These are phyloP conservation scores for Podaxis sp. DNA, from an alignment of 768 basidiomycete species.

Conservation along the genomic window DNA sequence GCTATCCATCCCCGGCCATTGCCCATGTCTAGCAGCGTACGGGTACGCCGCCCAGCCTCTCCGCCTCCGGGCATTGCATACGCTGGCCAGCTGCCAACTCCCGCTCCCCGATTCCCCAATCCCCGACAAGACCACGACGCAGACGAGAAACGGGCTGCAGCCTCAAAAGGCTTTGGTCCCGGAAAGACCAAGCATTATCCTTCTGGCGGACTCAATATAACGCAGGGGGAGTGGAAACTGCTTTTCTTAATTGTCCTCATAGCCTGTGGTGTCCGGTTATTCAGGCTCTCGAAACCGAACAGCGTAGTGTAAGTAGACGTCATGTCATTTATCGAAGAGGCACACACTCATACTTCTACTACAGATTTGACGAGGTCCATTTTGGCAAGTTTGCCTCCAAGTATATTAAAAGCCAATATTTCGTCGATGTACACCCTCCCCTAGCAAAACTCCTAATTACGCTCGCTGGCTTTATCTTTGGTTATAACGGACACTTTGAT, in stretches of 20 bases:
- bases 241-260: slow-evolving; percentile 65
- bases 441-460: slow-evolving; percentile 96
- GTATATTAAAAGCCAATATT: slow-evolving; percentile 91
- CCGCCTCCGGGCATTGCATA: slow-evolving; percentile 47
- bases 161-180: slow-evolving; percentile 62
- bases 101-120: slow-evolving; percentile 63
- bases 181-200: slow-evolving; percentile 45
- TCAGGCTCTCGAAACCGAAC: slow-evolving; percentile 79
- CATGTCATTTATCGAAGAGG: slow-evolving; percentile 8
- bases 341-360: slow-evolving; percentile 8
- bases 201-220: slow-evolving; percentile 63
- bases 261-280: slow-evolving; percentile 81
- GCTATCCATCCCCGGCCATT: background rate
- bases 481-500: slow-evolving; percentile 92
- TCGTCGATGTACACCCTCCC: slow-evolving; percentile 96
- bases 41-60: slow-evolving; percentile 69
- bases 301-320: slow-evolving; percentile 82
- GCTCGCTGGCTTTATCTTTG: slow-evolving; percentile 80
- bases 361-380: slow-evolving; percentile 96
- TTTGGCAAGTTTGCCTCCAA: slow-evolving; percentile 96
- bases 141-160: slow-evolving; percentile 68
- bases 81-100: slow-evolving; percentile 32
- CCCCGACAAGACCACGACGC: slow-evolving; percentile 68
- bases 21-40: slow-evolving; percentile 36
- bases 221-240: slow-evolving; percentile 76